phyloP scores from a whole-genome alignment of 139 green algal species.

The Trebouxia sp. region DNA sequence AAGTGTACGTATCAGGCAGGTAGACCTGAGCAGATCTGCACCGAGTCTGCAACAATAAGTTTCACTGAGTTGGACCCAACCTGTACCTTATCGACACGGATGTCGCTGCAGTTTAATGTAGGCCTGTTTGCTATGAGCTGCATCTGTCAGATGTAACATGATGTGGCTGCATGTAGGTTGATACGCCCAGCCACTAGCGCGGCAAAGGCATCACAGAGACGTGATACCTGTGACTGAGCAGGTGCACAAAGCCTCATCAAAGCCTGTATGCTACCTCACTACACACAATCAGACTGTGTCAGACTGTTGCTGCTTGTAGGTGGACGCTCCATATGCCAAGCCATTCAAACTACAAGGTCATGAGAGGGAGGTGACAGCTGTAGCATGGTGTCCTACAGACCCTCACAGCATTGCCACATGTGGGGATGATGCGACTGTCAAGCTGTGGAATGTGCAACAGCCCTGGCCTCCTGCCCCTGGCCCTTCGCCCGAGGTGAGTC shows the following conservation, averaged over 20 bases:
- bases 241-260: background rate
- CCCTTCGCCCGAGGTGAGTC: background rate
- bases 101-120: no score
- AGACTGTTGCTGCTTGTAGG: conserved; percentile 17
- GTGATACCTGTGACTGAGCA: background rate
- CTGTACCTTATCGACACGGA: no score
- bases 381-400: conserved; percentile 74
- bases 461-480: conserved; percentile 1
- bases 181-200: background rate
- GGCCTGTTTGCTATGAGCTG: no score
- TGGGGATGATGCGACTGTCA: conserved; percentile 62
- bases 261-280: background rate
- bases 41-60: no score
- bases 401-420: conserved; percentile 55
- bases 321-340: conserved; percentile 43
- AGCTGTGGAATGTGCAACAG: conserved; percentile 60
- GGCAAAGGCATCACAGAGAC: background rate
- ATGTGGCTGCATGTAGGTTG: background rate
- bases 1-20: no score
- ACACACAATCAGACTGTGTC: background rate
- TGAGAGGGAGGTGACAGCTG: conserved; percentile 68
- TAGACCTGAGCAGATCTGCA: no score
- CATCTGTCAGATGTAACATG: background rate
- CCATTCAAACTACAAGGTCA: conserved; percentile 61
- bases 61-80: no score